These are phyloP conservation scores for Ophiostoma ulmi DNA, from an alignment of 2,329 filamentous ascomycete species.

Conservation along the genomic window DNA sequence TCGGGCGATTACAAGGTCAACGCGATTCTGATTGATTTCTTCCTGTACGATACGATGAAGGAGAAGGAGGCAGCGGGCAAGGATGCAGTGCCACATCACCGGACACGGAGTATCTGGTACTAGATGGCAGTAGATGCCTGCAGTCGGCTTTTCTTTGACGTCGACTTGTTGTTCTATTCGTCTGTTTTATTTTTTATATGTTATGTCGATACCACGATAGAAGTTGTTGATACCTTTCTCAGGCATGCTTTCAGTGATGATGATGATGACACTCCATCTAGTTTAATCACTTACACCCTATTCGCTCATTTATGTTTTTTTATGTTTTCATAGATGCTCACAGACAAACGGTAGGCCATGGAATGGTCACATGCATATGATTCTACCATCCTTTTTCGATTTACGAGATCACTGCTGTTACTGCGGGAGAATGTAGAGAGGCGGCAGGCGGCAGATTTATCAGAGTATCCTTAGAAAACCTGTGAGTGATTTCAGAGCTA, in stretches of 20 bases:
- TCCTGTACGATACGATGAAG: constrained; percentile 92
- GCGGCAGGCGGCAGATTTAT: too few relatives aligned
- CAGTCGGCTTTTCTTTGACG: not conserved
- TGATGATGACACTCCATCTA: not conserved
- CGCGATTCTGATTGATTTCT: constrained; percentile 93
- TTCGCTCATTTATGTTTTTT: too few relatives aligned
- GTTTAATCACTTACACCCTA: too few relatives aligned
- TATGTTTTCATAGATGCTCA: too few relatives aligned
- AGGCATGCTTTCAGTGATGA: too few relatives aligned
- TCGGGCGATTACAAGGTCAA: constrained; percentile 51
- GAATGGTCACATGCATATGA: too few relatives aligned
- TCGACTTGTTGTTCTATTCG: not conserved
- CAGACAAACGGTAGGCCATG: too few relatives aligned
- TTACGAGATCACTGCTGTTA: too few relatives aligned
- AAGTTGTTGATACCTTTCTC: not conserved
- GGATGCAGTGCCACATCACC: constrained; percentile 71
- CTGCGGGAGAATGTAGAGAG: too few relatives aligned
- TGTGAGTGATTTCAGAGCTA: too few relatives aligned
- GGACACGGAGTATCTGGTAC: constrained; percentile 94
- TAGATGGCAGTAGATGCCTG: constrained; percentile 37
- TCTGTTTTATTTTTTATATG: not conserved
- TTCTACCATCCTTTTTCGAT: too few relatives aligned
- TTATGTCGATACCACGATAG: constrained; percentile 8
- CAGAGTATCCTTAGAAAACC: too few relatives aligned
- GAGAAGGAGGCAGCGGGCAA: constrained; percentile 62